phyloP scores from a whole-genome alignment of 2,329 filamentous ascomycete genomes.

The Talaromyces sp. region DNA sequence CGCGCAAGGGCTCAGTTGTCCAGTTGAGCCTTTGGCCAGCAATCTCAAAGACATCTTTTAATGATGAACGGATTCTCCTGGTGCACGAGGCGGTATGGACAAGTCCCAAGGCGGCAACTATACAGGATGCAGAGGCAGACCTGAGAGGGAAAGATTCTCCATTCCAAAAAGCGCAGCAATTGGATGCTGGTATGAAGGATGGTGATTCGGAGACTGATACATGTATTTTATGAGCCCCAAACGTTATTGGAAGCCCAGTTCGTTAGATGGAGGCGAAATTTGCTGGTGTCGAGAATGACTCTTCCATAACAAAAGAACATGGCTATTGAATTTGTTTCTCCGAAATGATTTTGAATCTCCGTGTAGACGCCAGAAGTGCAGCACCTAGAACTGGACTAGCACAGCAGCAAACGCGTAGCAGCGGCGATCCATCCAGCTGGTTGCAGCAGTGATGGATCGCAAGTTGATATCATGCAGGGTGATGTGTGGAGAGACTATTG shows the following conservation, averaged over 20 bases:
- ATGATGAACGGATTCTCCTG: neutral
- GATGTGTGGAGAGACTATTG: neutral
- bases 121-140: no score
- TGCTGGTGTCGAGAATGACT: no score
- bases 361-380: no score
- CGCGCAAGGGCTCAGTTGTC: neutral
- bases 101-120: neutral
- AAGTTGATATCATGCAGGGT: neutral
- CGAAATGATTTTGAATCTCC: neutral
- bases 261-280: no score
- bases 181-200: neutral
- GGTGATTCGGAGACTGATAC: no score
- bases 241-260: neutral
- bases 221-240: no score
- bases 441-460: no score
- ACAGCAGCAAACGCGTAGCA: no score
- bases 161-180: neutral
- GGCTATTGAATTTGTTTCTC: neutral
- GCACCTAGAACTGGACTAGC: no score
- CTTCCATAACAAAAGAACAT: neutral
- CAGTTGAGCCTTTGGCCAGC: conserved; percentile 2
- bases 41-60: neutral
- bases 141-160: no score
- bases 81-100: conserved; percentile 3
- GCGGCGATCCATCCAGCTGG: no score